phyloP scores from a whole-genome alignment of 352 stramenopile genomes.

The Globisporangium recalcitrans region DNA sequence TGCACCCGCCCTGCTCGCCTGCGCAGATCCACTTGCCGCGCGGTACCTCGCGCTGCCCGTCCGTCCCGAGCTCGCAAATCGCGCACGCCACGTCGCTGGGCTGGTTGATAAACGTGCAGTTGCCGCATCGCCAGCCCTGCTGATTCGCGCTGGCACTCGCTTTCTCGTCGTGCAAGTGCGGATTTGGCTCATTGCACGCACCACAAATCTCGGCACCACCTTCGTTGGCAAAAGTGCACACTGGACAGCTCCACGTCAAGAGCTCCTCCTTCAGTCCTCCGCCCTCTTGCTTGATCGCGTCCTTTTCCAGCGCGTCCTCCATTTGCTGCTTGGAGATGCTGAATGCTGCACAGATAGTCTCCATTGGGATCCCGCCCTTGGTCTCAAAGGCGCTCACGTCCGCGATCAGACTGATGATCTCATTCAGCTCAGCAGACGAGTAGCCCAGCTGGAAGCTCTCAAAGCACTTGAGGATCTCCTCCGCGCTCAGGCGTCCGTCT shows the following conservation, averaged over 20 bases:
- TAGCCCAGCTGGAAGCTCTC: conserved; percentile 85
- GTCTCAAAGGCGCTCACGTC: conserved; percentile 42
- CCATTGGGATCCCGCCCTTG: conserved; percentile 45
- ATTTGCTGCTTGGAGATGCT: conserved; percentile 49
- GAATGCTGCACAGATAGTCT: conserved; percentile 72
- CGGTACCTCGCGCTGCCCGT: conserved; percentile 70
- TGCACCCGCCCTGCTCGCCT: conserved; percentile 79
- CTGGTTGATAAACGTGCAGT: conserved; percentile 87
- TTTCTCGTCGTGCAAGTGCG: conserved; percentile 28
- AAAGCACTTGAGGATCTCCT: conserved; percentile 81
- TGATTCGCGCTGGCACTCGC: conserved; percentile 18
- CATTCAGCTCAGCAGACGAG: conserved; percentile 72
- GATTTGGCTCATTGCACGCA: conserved; percentile 62
- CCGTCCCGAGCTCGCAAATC: conserved; percentile 80
- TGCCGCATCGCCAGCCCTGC: conserved; percentile 73
- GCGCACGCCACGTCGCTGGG: conserved; percentile 61
- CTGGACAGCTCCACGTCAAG: conserved; percentile 52
- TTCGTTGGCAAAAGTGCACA: conserved; percentile 82
- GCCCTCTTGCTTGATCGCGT: conserved; percentile 17
- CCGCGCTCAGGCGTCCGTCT: conserved; percentile 50
- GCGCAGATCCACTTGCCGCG: conserved; percentile 84
- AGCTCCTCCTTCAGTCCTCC: conserved; percentile 15
- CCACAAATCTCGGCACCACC: conserved; percentile 30
- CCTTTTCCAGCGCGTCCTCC: conserved; percentile 49
- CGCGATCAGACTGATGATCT: conserved; percentile 76